phyloP scores from a whole-genome alignment of 495 filamentous ascomycete genomes.

The Cladorrhinum samala region DNA sequence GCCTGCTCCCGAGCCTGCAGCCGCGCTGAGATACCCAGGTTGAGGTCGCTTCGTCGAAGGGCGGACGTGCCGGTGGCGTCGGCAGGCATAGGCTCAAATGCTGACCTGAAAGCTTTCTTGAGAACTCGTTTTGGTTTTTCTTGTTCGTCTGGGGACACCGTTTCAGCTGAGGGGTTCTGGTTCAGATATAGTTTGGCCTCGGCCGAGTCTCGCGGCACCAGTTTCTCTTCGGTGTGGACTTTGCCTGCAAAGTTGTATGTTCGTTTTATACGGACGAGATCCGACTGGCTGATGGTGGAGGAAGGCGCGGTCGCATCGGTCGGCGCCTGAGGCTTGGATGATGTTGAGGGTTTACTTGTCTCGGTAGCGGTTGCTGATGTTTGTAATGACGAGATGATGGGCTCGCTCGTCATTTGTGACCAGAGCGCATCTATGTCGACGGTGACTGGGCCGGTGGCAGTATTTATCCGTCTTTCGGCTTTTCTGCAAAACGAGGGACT shows the following conservation, averaged over 20 bases:
- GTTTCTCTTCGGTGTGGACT: slow-evolving; percentile 73
- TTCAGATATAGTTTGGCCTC: slow-evolving; percentile 75
- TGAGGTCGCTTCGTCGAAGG: slow-evolving; percentile 41
- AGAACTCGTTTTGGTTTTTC: slow-evolving; percentile 49
- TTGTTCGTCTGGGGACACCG: slow-evolving; percentile 21
- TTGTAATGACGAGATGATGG: slow-evolving; percentile 1
- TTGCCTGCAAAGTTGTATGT: slow-evolving; percentile 91
- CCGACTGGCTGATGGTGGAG: slow-evolving; percentile 5
- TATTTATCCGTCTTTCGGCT: slow-evolving; percentile 57
- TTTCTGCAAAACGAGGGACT: slow-evolving; percentile 43
- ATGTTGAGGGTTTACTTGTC: slow-evolving; percentile 9
- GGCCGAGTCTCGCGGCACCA: slow-evolving; percentile 69
- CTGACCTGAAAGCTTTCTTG: slow-evolving; percentile 63
- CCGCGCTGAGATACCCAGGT: slow-evolving; percentile 40
- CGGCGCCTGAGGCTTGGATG: background rate
- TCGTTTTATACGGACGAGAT: slow-evolving; percentile 75
- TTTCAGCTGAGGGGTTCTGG: slow-evolving; percentile 24
- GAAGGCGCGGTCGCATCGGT: background rate
- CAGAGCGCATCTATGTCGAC: slow-evolving; percentile 88
- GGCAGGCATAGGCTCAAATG: slow-evolving; percentile 84
- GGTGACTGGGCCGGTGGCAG: slow-evolving; percentile 62
- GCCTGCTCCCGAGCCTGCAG: slow-evolving; percentile 34
- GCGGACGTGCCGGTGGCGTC: slow-evolving; percentile 34
- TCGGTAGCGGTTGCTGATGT: slow-evolving; percentile 8
- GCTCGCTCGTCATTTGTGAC: slow-evolving; percentile 62